Base-by-base conservation (phyloP, 2,329 filamentous ascomycete genomes). In the Ophiostoma sp. region DNA sequence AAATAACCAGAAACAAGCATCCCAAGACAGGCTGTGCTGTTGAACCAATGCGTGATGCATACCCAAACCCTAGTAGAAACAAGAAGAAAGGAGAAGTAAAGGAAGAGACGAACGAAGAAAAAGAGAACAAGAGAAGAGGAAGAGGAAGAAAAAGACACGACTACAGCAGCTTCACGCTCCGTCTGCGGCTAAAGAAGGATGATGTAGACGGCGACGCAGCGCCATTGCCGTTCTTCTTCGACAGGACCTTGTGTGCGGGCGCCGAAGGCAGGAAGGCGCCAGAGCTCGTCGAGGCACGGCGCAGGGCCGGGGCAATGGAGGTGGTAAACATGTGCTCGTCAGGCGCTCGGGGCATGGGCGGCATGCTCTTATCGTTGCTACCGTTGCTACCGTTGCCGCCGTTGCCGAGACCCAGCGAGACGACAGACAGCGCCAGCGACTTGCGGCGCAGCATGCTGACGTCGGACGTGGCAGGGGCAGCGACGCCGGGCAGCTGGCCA, bases 291-390 rank as follows among this genome's bases (percentile, higher is more conserved):
- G 36, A 52, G 6, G 65, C 60, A 5, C 47, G 64, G 27, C 44
- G 42, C 47, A 66, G 68, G 68, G 69, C 7, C 2, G 42, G 18
- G 16, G 42, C 8, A 42, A 64, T 44, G 42, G 44, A 38, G 18
- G 44, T 55, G 12, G 45, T 64, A 44, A 45, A 66, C 36, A 18
- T 36, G 52, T 66, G 72, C 52, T 72, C 66, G 65, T 65, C 71
- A 60, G 67, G 70, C 27, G 66, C 70, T 36, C 65, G 72, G 16
- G 73, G 71, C 16, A 73, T 72, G 47, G 75, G 73, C 27, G 78
- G 77, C 69, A 78, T 81, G 73, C 79, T 80, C 74, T 79, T 80
- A 27, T 52, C 38, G 36, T 0, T 16, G 14, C 11, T 49, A 81
- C 78, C 0, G 77, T 75, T 27, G 27, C 27, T 27, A 27, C 27